These are phyloP conservation scores for Favolaschia claudopus DNA, from an alignment of 768 basidiomycete genomes.

Conservation along the genomic window DNA sequence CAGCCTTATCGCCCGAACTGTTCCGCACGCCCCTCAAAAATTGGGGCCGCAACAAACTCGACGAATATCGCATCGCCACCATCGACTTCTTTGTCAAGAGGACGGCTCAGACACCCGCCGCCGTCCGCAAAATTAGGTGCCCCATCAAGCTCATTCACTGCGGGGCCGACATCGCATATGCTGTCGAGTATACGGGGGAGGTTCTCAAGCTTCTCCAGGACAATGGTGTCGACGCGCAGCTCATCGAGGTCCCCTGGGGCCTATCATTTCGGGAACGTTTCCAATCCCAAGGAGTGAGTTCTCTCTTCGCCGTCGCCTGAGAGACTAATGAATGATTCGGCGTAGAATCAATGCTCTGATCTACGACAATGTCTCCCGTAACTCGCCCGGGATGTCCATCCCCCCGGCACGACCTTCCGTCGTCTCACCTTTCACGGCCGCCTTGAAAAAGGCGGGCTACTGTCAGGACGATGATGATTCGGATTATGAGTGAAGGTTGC, in stretches of 20 bases:
- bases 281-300: constrained; percentile 26
- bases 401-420: constrained; percentile 13
- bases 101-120: constrained; percentile 15
- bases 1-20: constrained; percentile 17
- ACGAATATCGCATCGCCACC: constrained; percentile 17
- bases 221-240: constrained; percentile 25
- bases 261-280: constrained; percentile 29
- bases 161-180: constrained; percentile 34
- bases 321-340: background rate
- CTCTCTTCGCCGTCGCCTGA: background rate
- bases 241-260: constrained; percentile 26
- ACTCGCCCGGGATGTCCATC: constrained; percentile 16
- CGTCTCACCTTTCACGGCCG: constrained; percentile 23
- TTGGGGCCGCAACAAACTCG: constrained; percentile 18
- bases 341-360: constrained; percentile 23
- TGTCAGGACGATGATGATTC: constrained; percentile 20
- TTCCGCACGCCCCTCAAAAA: constrained; percentile 21
- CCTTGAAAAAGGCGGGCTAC: constrained; percentile 23
- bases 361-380: constrained; percentile 8
- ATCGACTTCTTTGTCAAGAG: constrained; percentile 27
- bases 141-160: constrained; percentile 34
- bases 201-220: constrained; percentile 29
- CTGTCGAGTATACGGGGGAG: constrained; percentile 20
- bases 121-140: constrained; percentile 27
- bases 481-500: constrained; percentile 4